A percentile compares a stretch with the other conserved stretches of the same genome.
phyloP scores from a whole-genome alignment of 768 basidiomycete species.

The Pleurotus ostreatus region DNA sequence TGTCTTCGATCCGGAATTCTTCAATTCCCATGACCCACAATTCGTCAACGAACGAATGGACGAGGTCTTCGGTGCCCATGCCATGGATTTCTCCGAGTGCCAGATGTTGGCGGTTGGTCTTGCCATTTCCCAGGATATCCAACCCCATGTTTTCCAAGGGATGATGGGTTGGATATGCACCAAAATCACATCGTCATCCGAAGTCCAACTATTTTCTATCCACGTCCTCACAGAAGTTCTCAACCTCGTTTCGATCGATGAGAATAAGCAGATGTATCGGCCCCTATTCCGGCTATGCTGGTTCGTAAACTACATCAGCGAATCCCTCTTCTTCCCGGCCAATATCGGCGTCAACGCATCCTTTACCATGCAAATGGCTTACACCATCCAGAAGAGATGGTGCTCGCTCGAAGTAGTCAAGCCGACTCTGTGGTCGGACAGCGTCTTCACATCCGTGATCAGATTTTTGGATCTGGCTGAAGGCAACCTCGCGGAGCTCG shows the following conservation, averaged over 20 bases:
- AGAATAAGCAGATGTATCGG: slow-evolving; percentile 1
- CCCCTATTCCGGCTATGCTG: background rate
- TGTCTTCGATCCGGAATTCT: background rate
- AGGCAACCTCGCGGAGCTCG: background rate
- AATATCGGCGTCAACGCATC: background rate
- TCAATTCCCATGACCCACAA: background rate
- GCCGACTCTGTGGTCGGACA: slow-evolving; percentile 3
- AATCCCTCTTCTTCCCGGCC: background rate
- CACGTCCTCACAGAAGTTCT: slow-evolving; percentile 1
- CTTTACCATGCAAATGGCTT: background rate
- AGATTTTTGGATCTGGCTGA: background rate
- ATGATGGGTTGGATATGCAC: slow-evolving; percentile 1
- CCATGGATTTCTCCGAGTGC: slow-evolving; percentile 4
- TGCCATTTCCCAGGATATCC: background rate
- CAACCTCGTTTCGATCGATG: background rate
- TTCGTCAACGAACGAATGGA: background rate
- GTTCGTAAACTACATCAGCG: background rate
- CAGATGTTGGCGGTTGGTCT: background rate
- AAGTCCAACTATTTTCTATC: slow-evolving; percentile 1
- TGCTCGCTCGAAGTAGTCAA: background rate
- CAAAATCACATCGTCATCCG: background rate
- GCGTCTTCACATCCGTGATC: background rate
- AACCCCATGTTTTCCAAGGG: slow-evolving; percentile 1
- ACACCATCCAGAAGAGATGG: slow-evolving; percentile 1
- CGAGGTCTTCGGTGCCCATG: background rate